Base-by-base conservation (phyloP, 1,284 basidiomycete genomes). In the Erythrobasidium hasegawianum region DNA sequence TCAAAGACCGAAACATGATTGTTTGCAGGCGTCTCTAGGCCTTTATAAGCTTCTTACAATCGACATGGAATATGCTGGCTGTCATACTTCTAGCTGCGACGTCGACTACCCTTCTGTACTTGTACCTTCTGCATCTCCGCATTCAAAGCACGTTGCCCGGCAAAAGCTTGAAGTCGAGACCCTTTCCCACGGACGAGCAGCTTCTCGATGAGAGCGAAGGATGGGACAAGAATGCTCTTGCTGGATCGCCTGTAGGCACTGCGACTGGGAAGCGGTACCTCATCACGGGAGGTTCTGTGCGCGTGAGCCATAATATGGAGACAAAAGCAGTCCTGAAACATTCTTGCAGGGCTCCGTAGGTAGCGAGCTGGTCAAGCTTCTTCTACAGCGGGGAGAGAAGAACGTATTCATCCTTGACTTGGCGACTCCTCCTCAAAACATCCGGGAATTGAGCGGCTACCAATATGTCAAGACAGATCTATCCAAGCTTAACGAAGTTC, bases 201-300 rank as follows among this genome's bases (percentile, higher is more conserved):
- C 45, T 65, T 1, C 43, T 65, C 27, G 18, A 22, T n/a, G 45
- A 58, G 16, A 43, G 18, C 29, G 55, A 41, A 9, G 41, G 27
- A 27, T 65, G 62, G 62, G 18, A 18, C 29, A 39, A 57, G 26
- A 56, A 65, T 52, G 55, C 57, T n/a, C 56, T 65, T 11, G 22
- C 50, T 16, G 47, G 39, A 33, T 38, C 55, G 1, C 29, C 43
- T 8, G 43, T 58, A 3, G 62, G 50, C 20, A 53, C 50, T 24
- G 53, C 62, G 5, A 58, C 62, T n/a, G 45, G 39, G 9, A 57
- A 43, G 55, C 62, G 55, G 20, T 65, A 65, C 47, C 45, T 65
- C 2, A 20, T 65, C 1, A 65, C 62, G 20, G 62, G 62, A 5
- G 62, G 50, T 8, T 57, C 38, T 33, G 62, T 41, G 16, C n/a